Evolutionary conservation across 441 rosid genomes (phyloP).

Genomic region (Populus tomentosa): DNA sequence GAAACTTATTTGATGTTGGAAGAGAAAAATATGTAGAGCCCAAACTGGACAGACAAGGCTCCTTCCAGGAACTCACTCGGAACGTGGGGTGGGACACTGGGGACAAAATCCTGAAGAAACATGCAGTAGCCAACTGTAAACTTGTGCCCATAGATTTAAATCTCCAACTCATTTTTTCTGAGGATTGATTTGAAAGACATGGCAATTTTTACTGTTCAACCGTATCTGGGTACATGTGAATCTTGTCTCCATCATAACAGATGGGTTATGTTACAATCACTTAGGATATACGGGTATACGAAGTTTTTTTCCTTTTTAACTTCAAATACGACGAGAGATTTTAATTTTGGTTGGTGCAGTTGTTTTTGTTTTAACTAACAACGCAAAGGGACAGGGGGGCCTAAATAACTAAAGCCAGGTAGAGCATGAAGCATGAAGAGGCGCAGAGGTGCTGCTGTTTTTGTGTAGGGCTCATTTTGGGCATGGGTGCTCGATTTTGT

Average conservation of each 20-base stretch:
- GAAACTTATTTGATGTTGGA: not conserved
- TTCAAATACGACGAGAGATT: no score
- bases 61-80: constrained; percentile 19
- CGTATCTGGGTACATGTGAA: constrained; percentile 3
- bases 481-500: not conserved
- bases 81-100: constrained; percentile 20
- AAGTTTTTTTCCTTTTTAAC: no score
- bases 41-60: not conserved
- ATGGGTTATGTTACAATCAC: not conserved
- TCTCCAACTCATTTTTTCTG: constrained; percentile 19
- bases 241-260: constrained; percentile 1
- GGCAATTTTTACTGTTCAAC: constrained; percentile 5
- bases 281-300: not conserved
- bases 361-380: not conserved
- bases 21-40: not conserved
- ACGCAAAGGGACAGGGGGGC: not conserved
- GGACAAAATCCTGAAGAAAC: constrained; percentile 20
- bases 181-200: constrained; percentile 25
- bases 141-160: constrained; percentile 4
- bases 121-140: constrained; percentile 24
- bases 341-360: no score
- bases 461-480: constrained; percentile 1
- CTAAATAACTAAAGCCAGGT: not conserved
- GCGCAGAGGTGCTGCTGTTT: not conserved
- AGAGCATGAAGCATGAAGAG: not conserved